Evolutionary conservation across 345 rosid species (phyloP).

Genomic region (Leavenworthia alabamica): DNA sequence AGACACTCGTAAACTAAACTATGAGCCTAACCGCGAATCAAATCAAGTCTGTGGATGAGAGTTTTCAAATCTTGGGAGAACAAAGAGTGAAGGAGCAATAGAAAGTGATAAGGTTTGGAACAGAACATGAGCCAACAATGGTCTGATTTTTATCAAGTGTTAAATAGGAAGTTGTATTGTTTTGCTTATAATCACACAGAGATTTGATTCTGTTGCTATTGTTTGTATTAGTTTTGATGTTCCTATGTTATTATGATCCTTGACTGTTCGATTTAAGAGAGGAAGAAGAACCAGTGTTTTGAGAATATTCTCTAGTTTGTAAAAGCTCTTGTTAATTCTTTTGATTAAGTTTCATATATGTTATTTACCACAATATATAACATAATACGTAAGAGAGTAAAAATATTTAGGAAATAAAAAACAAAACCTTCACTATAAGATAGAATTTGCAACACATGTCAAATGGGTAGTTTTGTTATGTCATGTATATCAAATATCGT

Average conservation of each 20-base stretch:
- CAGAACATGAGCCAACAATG: slow-evolving; percentile 2
- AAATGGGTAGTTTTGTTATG: too few relatives aligned
- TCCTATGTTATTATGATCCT: slow-evolving; percentile 3
- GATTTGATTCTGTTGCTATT: slow-evolving; percentile 19
- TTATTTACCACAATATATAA: too few relatives aligned
- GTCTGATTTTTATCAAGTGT: slow-evolving; percentile 15
- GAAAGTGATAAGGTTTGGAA: background rate
- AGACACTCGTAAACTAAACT: slow-evolving; percentile 46
- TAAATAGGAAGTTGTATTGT: slow-evolving; percentile 20
- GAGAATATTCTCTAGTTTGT: slow-evolving; percentile 4
- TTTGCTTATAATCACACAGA: slow-evolving; percentile 3
- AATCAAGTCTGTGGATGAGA: slow-evolving; percentile 1
- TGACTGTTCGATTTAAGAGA: background rate
- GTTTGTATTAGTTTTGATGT: slow-evolving; percentile 18
- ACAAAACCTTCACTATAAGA: too few relatives aligned
- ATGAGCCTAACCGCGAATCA: background rate
- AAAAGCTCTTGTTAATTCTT: background rate
- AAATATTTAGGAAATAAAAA: too few relatives aligned
- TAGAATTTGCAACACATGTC: too few relatives aligned
- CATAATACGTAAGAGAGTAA: too few relatives aligned
- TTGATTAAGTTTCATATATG: too few relatives aligned
- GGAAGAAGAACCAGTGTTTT: slow-evolving; percentile 3
- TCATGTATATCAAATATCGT: too few relatives aligned
- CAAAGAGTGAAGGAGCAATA: background rate
- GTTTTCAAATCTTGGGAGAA: too few relatives aligned